phyloP scores from a whole-genome alignment of 176 grass and related monocot genomes.

The Carex myosuroides region DNA sequence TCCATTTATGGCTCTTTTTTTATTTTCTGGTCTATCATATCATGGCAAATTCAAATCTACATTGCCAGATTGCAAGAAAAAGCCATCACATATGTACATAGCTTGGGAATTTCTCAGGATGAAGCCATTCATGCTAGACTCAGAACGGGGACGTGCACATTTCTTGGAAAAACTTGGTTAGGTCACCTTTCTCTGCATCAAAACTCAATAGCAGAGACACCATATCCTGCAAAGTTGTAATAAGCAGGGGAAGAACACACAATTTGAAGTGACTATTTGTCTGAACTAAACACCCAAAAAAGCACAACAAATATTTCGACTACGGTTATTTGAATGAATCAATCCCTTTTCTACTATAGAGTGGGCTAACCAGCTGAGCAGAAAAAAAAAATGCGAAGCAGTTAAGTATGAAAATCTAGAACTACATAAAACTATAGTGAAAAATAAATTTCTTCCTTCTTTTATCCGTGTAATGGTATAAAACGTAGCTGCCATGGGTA shows the following conservation, averaged over 20 bases:
- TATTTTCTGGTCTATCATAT: background rate
- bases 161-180: conserved; percentile 52
- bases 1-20: background rate
- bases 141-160: conserved; percentile 17
- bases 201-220: conserved; percentile 60
- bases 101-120: background rate
- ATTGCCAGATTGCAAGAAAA: background rate
- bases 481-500: background rate
- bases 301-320: background rate
- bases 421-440: background rate
- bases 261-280: background rate
- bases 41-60: background rate
- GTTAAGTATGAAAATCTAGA: background rate
- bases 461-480: background rate
- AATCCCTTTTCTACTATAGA: background rate
- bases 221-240: conserved; percentile 44
- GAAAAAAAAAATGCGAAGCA: background rate
- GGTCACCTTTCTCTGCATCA: conserved; percentile 49
- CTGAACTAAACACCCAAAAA: background rate
- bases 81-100: background rate
- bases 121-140: background rate
- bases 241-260: background rate
- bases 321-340: background rate
- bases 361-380: background rate
- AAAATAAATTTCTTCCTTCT: background rate